Evolutionary conservation across 2,329 filamentous ascomycete species (phyloP), one percentile per base, ranked within the genome.

Genomic region (Colletotrichum limetticola): DNA sequence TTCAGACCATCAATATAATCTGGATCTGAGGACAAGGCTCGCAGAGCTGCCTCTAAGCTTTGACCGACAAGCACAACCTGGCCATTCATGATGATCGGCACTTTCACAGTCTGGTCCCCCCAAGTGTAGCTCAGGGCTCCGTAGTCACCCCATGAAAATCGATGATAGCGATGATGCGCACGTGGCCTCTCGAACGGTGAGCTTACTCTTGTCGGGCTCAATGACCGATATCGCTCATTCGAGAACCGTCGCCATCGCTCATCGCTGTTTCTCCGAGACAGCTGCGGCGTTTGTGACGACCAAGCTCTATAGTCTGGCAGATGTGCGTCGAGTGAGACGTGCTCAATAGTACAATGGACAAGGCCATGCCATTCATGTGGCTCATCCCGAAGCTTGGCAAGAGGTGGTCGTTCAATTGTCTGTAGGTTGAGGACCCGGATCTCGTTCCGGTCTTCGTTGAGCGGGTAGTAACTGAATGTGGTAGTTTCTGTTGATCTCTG

Each of bases 121-220:
- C 68, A 71, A 14, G 68, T 66, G 7, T 71, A 71, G 5, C 64
- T 68, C 16, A 71, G 52, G 2, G 68, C 68, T 26, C 64, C 68
- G 16, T 71, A 71, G 49, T 71, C 68, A 12, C 68, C 68, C 65
- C 68, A 71, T 28, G 14, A 28, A 24, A 69, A 71, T 26, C 68
- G 68, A 22, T 71, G 68, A 14, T 70, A 70, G 11, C 62, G 63
- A 42, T 26, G 62, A 35, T 70, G 68, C 30, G 68, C 59, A 4
- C 68, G 32, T 7, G 53, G 37, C 19, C 68, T 42, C 12, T 70
- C 68, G 30, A 65, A 57, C 2, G 68, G 68, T 6, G 68, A 70
- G 55, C 55, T 30, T 16, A 37, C 24, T 49, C 68, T 70, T 11
- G 37, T 59, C 11, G 55, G 68, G 32, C 68, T 59, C 8, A 60